These are phyloP conservation scores for Nepenthes alata DNA, from an alignment of 179 eudicot species.

Conservation along the genomic window DNA sequence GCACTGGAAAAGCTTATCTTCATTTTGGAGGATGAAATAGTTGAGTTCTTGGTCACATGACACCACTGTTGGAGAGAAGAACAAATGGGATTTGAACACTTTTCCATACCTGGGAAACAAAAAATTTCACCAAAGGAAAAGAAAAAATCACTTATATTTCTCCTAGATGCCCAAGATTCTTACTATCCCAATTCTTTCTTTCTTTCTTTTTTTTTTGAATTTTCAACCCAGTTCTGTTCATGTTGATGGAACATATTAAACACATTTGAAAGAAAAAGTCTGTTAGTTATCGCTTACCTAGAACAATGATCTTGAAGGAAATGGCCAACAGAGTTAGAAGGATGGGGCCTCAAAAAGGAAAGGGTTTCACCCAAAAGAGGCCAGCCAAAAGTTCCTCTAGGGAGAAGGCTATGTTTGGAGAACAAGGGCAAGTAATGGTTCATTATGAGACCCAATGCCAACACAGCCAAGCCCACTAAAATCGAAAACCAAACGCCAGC, in stretches of 20 bases:
- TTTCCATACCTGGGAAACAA: conserved; percentile 42
- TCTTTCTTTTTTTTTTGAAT: not conserved
- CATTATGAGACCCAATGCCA: conserved; percentile 4
- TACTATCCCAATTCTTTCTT: not conserved
- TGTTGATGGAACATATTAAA: not conserved
- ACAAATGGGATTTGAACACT: conserved; percentile 56
- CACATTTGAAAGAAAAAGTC: not conserved
- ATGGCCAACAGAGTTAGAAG: conserved; percentile 8
- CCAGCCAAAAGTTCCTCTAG: conserved; percentile 11
- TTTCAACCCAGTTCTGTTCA: not conserved
- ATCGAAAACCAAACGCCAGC: conserved; percentile 1
- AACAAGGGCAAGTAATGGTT: conserved; percentile 8
- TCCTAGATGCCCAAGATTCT: not conserved
- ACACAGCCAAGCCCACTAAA: conserved; percentile 2
- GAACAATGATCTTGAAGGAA: conserved; percentile 13
- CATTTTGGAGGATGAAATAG: conserved; percentile 57
- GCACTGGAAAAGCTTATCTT: conserved; percentile 43
- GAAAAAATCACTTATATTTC: not conserved
- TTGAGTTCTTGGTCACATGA: conserved; percentile 60
- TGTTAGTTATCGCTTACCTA: conserved; percentile 3
- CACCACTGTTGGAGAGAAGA: conserved; percentile 51
- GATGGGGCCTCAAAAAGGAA: conserved; percentile 9
- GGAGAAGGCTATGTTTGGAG: conserved; percentile 6
- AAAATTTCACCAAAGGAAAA: not conserved
- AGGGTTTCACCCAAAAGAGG: conserved; percentile 12